Percentiles rank a stretch among this genome's conserved stretches.
Conservation (phyloP, 345 rosid species). For the Eucalyptus pauciflora region DNA sequence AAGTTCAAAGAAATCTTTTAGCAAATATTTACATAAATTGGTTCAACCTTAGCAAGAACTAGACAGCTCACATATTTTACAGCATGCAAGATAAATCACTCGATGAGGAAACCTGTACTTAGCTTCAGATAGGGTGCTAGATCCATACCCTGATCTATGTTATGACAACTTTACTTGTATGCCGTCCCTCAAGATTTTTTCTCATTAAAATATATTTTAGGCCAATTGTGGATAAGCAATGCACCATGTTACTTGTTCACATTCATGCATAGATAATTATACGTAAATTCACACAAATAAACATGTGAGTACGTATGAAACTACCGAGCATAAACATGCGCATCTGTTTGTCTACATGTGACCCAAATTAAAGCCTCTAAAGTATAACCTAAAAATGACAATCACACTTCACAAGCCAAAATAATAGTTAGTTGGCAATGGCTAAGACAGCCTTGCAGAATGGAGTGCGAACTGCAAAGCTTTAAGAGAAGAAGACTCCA, state of each 20-base stretch:
- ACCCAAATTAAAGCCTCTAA: neutral
- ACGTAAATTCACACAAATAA: neutral
- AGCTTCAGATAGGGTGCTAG: neutral
- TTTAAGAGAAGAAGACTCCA: neutral
- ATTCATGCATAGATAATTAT: neutral
- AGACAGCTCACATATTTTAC: no score
- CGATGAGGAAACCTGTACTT: neutral
- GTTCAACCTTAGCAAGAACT: no score
- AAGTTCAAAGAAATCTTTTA: no score
- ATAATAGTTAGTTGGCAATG: neutral
- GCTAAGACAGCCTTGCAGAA: neutral
- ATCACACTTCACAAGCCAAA: neutral
- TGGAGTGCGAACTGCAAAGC: neutral
- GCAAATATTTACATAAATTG: no score
- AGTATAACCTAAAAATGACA: neutral
- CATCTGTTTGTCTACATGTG: neutral
- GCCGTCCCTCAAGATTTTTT: neutral
- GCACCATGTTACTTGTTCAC: neutral
- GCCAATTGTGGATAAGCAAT: neutral
- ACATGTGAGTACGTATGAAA: neutral
- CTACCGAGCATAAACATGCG: neutral
- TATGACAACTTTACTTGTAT: neutral
- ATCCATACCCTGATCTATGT: neutral
- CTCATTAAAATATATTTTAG: neutral
- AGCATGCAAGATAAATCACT: neutral